phyloP scores from a whole-genome alignment of 2,329 filamentous ascomycete species.

The Bipolaris cookei region DNA sequence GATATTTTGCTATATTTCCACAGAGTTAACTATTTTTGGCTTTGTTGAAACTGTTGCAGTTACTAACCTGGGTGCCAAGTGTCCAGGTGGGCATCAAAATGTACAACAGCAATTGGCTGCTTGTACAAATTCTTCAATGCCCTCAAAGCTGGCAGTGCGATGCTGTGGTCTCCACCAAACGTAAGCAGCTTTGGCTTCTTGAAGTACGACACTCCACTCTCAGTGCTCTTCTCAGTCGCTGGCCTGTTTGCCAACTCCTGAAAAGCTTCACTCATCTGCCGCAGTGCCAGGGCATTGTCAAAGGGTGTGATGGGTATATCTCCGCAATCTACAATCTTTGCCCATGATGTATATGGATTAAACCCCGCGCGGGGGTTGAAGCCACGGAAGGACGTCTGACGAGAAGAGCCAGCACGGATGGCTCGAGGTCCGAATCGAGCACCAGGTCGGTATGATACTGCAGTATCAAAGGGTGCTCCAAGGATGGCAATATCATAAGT shows the following conservation, averaged over 20 bases:
- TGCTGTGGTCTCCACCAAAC: slow-evolving; percentile 59
- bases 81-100: slow-evolving; percentile 72
- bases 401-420: slow-evolving; percentile 81
- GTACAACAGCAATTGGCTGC: slow-evolving; percentile 56
- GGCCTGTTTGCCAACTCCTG: slow-evolving; percentile 66
- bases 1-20: slow-evolving; percentile 79
- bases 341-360: slow-evolving; percentile 84
- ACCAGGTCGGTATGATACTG: slow-evolving; percentile 53
- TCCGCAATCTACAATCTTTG: slow-evolving; percentile 83
- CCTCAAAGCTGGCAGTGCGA: slow-evolving; percentile 58
- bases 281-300: slow-evolving; percentile 80
- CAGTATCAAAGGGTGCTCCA: slow-evolving; percentile 59
- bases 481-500: slow-evolving; percentile 58
- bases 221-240: slow-evolving; percentile 43
- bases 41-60: not conserved
- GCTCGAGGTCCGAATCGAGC: slow-evolving; percentile 83
- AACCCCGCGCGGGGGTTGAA: slow-evolving; percentile 83
- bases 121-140: slow-evolving; percentile 55
- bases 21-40: slow-evolving; percentile 67
- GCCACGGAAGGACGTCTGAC: slow-evolving; percentile 79
- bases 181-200: slow-evolving; percentile 56
- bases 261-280: slow-evolving; percentile 85
- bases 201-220: slow-evolving; percentile 51
- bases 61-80: slow-evolving; percentile 73
- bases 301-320: slow-evolving; percentile 88